Conservation (phyloP, 2,329 filamentous ascomycete genomes). For the Fusarium verticillioides region DNA sequence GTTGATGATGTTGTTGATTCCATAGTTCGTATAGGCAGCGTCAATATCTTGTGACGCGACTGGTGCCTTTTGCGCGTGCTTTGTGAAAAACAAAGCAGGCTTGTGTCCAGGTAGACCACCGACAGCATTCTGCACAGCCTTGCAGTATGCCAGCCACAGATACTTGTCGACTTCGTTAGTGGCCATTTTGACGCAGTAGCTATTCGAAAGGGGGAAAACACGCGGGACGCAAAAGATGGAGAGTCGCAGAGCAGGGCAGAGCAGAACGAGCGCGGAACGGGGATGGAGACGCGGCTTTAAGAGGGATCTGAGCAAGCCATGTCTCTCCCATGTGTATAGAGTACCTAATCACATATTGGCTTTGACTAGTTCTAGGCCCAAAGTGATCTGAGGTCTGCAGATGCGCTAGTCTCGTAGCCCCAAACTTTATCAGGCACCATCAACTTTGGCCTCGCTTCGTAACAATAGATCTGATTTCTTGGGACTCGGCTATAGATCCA, state of each 20-base stretch:
- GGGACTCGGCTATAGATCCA: background rate
- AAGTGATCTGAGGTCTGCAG: background rate
- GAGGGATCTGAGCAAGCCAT: slow-evolving; percentile 4
- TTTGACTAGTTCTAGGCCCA: slow-evolving; percentile 12
- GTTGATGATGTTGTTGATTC: slow-evolving; percentile 32
- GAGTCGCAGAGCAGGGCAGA: background rate
- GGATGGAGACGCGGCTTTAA: background rate
- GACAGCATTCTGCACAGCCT: slow-evolving; percentile 31
- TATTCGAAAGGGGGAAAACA: no score
- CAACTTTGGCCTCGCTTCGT: background rate
- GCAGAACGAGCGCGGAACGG: background rate
- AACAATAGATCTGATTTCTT: background rate
- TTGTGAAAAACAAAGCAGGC: slow-evolving; percentile 37
- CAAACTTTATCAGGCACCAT: background rate
- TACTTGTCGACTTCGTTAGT: slow-evolving; percentile 22
- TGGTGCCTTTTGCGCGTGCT: slow-evolving; percentile 35
- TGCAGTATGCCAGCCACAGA: slow-evolving; percentile 36
- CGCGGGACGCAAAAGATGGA: background rate
- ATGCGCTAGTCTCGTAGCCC: slow-evolving; percentile 14
- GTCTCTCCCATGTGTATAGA: background rate
- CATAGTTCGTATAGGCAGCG: slow-evolving; percentile 29
- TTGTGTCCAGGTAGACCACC: slow-evolving; percentile 35
- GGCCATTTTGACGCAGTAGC: slow-evolving; percentile 10
- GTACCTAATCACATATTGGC: background rate
- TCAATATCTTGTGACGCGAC: slow-evolving; percentile 28